Conservation (phyloP, 495 filamentous ascomycete species). For the Hyaloscypha variabilis region DNA sequence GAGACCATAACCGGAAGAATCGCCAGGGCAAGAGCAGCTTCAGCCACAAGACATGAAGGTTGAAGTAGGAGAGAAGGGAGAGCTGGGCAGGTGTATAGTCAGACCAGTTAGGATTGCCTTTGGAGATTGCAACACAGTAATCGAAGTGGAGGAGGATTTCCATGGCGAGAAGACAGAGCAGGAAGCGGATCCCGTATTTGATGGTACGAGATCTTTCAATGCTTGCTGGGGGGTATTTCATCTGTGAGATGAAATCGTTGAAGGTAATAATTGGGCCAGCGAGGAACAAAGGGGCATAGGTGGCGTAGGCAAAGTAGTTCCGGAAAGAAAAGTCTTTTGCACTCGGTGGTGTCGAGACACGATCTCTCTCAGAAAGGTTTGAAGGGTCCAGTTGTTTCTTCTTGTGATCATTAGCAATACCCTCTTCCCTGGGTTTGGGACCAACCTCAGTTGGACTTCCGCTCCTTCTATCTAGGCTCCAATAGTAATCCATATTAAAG, state of each 20-base stretch:
- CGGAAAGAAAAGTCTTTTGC: conserved; percentile 71
- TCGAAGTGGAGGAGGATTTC: conserved; percentile 92
- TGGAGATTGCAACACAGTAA: conserved; percentile 91
- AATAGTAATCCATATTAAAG: conserved; percentile 97
- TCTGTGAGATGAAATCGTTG: conserved; percentile 95
- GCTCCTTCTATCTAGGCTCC: conserved; percentile 71
- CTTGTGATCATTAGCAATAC: conserved; percentile 71
- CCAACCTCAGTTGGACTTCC: conserved; percentile 81
- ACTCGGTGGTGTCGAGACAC: conserved; percentile 74
- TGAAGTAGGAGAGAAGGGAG: conserved; percentile 92
- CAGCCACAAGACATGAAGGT: conserved; percentile 96
- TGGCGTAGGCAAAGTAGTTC: conserved; percentile 83
- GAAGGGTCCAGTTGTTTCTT: conserved; percentile 95
- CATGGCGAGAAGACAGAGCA: conserved; percentile 82
- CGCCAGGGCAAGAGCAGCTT: conserved; percentile 97
- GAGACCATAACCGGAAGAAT: conserved; percentile 93
- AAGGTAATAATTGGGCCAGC: conserved; percentile 94
- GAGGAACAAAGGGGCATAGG: conserved; percentile 93
- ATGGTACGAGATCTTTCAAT: conserved; percentile 67
- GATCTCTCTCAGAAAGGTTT: conserved; percentile 83
- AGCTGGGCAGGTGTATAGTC: conserved; percentile 88
- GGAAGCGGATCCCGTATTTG: conserved; percentile 82
- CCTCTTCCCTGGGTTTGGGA: conserved; percentile 9
- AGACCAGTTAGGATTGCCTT: conserved; percentile 74
- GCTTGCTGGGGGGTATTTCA: conserved; percentile 66